These are phyloP conservation scores for Puccinia triticina DNA, from an alignment of 1,284 basidiomycete genomes.

Conservation along the genomic window DNA sequence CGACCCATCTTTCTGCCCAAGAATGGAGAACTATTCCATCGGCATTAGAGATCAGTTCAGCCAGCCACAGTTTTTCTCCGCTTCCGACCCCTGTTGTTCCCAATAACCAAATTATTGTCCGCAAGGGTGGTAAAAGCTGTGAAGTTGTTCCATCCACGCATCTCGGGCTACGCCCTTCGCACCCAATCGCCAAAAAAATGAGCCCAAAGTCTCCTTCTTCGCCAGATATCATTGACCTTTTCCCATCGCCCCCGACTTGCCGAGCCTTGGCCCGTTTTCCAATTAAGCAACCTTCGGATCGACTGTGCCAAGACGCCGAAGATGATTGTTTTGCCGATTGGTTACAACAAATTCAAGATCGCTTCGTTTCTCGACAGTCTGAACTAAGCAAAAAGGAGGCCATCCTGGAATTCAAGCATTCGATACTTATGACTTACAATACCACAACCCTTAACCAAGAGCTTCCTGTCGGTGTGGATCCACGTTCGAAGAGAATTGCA, in stretches of 20 bases:
- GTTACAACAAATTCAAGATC: constrained; percentile 18
- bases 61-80: background rate
- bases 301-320: background rate
- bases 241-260: constrained; percentile 8
- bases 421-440: background rate
- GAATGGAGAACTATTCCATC: background rate
- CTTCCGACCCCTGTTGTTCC: background rate
- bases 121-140: background rate
- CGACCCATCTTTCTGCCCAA: background rate
- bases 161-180: too few species aligned
- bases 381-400: background rate
- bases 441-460: background rate
- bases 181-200: too few species aligned
- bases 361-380: background rate
- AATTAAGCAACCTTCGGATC: background rate
- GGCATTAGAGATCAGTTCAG: background rate
- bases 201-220: background rate
- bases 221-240: background rate
- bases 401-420: background rate
- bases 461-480: background rate
- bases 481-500: background rate
- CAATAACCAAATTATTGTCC: background rate
- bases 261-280: background rate
- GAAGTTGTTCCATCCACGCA: background rate
- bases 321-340: constrained; percentile 22